These are phyloP conservation scores for Haberlea rhodopensis DNA, from an alignment of 257 asterid species.

Conservation along the genomic window DNA sequence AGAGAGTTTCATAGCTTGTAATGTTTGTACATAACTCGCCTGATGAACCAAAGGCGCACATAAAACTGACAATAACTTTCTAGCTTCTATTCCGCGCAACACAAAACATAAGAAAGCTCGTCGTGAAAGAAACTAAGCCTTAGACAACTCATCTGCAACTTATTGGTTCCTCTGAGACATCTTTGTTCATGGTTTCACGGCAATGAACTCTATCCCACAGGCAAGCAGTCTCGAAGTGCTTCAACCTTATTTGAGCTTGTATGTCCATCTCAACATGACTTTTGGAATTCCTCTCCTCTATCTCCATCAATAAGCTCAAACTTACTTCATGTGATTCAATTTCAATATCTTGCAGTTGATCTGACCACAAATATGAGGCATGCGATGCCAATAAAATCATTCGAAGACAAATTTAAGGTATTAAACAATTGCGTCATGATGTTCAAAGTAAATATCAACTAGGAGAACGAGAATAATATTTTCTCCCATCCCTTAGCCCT, in stretches of 20 bases:
- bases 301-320: conserved; percentile 71
- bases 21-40: too few species aligned
- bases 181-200: conserved; percentile 85
- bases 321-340: conserved; percentile 68
- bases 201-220: conserved; percentile 76
- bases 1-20: too few species aligned
- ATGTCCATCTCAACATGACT: conserved; percentile 79
- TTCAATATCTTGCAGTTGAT: conserved; percentile 54
- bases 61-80: not conserved
- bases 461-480: conserved; percentile 9
- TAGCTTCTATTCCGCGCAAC: not conserved
- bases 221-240: conserved; percentile 77
- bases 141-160: conserved; percentile 64
- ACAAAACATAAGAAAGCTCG: not conserved
- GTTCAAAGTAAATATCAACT: not conserved
- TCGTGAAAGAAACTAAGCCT: conserved; percentile 18
- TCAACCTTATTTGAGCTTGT: conserved; percentile 71
- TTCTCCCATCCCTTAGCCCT: conserved; percentile 4
- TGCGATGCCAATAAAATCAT: conserved; percentile 28
- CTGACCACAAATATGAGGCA: conserved; percentile 72
- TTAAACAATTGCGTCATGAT: conserved; percentile 12
- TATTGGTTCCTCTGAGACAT: conserved; percentile 98
- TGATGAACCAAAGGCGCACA: too few species aligned
- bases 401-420: conserved; percentile 15
- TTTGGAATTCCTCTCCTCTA: conserved; percentile 86